Evolutionary conservation across 805 yeast species (phyloP).

Genomic region (Schwanniomyces occidentalis): DNA sequence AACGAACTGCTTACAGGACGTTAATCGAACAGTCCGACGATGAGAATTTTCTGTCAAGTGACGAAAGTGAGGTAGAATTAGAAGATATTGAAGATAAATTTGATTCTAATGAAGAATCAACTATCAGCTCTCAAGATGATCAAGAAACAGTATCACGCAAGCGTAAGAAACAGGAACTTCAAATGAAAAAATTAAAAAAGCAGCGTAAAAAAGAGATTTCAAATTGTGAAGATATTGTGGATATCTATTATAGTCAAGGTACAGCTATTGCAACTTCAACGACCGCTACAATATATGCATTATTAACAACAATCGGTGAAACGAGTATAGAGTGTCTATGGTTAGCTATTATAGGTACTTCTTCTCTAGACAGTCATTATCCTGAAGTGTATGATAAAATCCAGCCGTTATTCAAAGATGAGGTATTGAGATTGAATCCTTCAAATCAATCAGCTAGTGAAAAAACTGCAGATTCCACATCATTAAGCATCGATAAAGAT

Average conservation of each 20-base stretch:
- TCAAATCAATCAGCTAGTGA: constrained; percentile 27
- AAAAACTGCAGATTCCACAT: constrained; percentile 41
- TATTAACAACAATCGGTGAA: constrained; percentile 81
- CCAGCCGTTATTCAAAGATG: constrained; percentile 76
- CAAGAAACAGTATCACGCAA: constrained; percentile 24
- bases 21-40: constrained; percentile 45
- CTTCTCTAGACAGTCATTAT: constrained; percentile 71
- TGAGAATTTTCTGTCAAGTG: constrained; percentile 31
- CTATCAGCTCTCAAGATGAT: constrained; percentile 24
- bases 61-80: constrained; percentile 34
- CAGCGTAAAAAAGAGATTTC: constrained; percentile 39
- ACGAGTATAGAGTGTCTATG: constrained; percentile 70
- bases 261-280: constrained; percentile 72
- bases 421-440: constrained; percentile 67
- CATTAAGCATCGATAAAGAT: constrained; percentile 73
- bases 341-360: constrained; percentile 86
- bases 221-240: constrained; percentile 56
- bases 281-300: constrained; percentile 76
- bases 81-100: constrained; percentile 28
- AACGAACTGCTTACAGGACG: constrained; percentile 61
- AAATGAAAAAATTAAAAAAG: constrained; percentile 33
- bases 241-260: constrained; percentile 82
- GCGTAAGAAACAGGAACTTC: constrained; percentile 30
- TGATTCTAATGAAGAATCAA: constrained; percentile 14
- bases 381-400: constrained; percentile 74